Base-by-base conservation (phyloP, 2,329 filamentous ascomycete species). In the Aphanocladium album region DNA sequence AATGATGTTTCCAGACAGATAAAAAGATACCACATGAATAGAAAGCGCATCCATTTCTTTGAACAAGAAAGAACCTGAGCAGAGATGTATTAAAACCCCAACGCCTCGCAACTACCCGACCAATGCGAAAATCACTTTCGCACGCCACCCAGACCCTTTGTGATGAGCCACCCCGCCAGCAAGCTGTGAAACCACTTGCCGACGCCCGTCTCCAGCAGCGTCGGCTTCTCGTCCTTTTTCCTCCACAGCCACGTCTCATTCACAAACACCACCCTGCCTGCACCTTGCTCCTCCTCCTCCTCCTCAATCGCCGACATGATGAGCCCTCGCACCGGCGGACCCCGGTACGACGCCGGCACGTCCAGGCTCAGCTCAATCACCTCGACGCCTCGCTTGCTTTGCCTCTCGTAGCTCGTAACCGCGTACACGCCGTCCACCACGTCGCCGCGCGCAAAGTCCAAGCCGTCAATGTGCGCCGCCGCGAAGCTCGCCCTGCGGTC, bases 201-300 rank as follows among this genome's bases (percentile, higher is more conserved):
- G 1, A 70, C 14, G 0, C 63, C 33, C 2, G 63, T 62, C 62
- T 76, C 73, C 25, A 76, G 62, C 56, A 74, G 54, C 12, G 68
- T 67, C 17, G 68, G 65, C 52, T 63, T 65, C 52, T 73, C 72
- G 19, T 64, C 62, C 17, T 57, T 35, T 12, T 60, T 64, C 47
- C 73, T 67, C 73, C 73, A 76, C 70, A 74, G 71, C 74, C 73
- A 75, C n/a, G 74, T 74, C 68, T 76, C 73, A 60, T 74, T 75
- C 50, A 73, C 66, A 53, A 76, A 72, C 8, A 71, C 64, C 27
- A 70, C 62, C 14, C 53, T 45, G n/a, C n/a, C n/a, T n/a, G n/a
- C n/a, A n/a, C n/a, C n/a, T n/a, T n/a, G n/a, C 1, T 57, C 57
- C 4, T 57, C 57, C 4, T 49, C 43, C 2, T 11, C 55, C 11